Base-by-base conservation (phyloP, 2,329 filamentous ascomycete species). In the Alternaria triticina region DNA sequence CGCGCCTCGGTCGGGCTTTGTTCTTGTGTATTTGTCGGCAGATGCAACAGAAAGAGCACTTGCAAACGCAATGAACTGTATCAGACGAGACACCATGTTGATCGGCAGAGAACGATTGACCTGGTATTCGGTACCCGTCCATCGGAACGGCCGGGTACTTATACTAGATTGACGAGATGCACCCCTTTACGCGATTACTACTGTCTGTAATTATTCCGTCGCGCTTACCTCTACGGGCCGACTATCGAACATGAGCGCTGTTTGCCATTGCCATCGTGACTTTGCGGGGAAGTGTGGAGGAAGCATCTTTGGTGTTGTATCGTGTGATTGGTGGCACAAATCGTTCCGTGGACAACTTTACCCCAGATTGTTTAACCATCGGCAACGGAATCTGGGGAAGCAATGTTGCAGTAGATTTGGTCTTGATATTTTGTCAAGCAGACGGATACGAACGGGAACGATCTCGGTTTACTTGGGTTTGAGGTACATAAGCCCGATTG, bases 21-120 rank as follows among this genome's bases (percentile, higher is more conserved):
- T 65, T 13, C 67, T 54, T 12, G 59, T 51, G n/a, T 67, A 60
- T 13, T 69, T 71, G 33, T 59, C 60, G n/a, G 65, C 61, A 44
- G 49, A n/a, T 3, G 17, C 61, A 0, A 50, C n/a, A n/a, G 25
- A 54, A 10, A 52, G 17, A 3, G 25, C 10, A 1, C 17, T 47
- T 25, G 52, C 28, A n/a, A 63, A 13, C 3, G 45, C 20, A 28
- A 46, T 25, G 13, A 46, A 20, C 2, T 52, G 15, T 23, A 11
- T 7, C 9, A 59, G 5, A 12, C 17, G 22, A 17, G 22, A 7
- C 4, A 10, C 23, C 61, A 63, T 63, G 3, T 17, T 62, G 25
- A 20, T 43, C 7, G 22, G 50, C 9, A 13, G 6, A 50, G 40
- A 43, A 28, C 17, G 22, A 5, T 6, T 55, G 33, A 23, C 11